Base-by-base conservation (phyloP, 78 protist genomes). In the Reticulomyxa filosa region DNA sequence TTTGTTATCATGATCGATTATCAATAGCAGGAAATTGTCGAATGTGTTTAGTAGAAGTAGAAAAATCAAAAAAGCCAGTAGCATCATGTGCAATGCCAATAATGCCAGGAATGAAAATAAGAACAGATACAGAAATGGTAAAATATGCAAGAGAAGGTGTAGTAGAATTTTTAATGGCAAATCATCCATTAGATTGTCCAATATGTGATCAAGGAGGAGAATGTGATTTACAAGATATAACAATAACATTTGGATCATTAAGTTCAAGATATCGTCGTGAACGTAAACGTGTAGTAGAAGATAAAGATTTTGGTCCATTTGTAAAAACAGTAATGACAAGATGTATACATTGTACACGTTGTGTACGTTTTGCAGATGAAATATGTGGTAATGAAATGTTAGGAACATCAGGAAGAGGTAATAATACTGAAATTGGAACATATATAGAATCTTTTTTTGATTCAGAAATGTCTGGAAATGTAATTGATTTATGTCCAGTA, bases 21-120 rank as follows among this genome's bases (percentile, higher is more conserved):
- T 46, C 87, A 22, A 67, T 82, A 29, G 87, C 87, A n/a, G 89
- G 89, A 46, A 83, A 83, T 73, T 83, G 89, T 70, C 78, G 89
- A 34, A 83, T 83, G 89, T 83, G 88, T 55, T 77, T 83, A 26
- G 88, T 83, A 25, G 83, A 83, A 63, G 78, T 83, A 42, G 52
- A 74, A 48, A 75, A 75, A 65, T 13, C 74, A 22, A 76, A 79
- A 0, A 83, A 83, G 77, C 83, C 83, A 3, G 72, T 70, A 13
- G 88, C 88, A 25, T 62, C 81, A 25, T 83, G 88, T 69, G 88
- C 84, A 42, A 69, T 73, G 74, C 88, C 82, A 23, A 55, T 64
- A 8, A 70, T 67, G 69, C 80, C 78, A 17, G 77, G 74, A 33
- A 81, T 81, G 86, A 37, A 38, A 30, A 57, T 81, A 65, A 51